A percentile compares a stretch with the other conserved stretches of the same genome.
Conservation (phyloP, 148 eudicot genomes). For the Silene uniflora region DNA sequence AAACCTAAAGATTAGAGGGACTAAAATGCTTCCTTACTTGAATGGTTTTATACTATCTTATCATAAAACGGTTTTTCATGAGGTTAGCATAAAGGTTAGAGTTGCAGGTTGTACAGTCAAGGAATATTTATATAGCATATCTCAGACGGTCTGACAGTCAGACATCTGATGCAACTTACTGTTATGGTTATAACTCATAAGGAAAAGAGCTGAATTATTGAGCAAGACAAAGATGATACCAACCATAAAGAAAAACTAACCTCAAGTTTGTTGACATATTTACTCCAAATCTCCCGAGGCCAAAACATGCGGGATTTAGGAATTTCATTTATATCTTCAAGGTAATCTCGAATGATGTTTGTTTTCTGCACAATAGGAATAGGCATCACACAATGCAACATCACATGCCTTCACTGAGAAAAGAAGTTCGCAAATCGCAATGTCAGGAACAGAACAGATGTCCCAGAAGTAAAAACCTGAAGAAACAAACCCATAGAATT, state of each 20-base stretch:
- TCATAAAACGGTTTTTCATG: neutral
- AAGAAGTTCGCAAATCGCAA: neutral
- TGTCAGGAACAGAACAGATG: slow-evolving; percentile 11
- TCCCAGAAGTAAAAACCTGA: slow-evolving; percentile 53
- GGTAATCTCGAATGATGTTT: slow-evolving; percentile 86
- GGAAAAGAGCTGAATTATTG: neutral
- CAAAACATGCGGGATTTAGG: slow-evolving; percentile 98
- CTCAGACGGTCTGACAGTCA: neutral
- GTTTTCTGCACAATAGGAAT: slow-evolving; percentile 63
- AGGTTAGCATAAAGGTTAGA: neutral
- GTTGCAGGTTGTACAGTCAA: neutral
- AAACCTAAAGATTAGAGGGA: neutral
- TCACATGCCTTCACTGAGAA: neutral
- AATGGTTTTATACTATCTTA: neutral
- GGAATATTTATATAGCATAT: neutral
- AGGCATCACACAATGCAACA: slow-evolving; percentile 17
- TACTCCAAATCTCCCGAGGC: slow-evolving; percentile 95
- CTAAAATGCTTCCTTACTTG: no score
- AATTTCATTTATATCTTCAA: slow-evolving; percentile 95
- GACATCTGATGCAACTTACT: neutral
- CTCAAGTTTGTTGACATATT: slow-evolving; percentile 91
- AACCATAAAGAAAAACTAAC: slow-evolving; percentile 32
- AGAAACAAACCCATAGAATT: slow-evolving; percentile 96
- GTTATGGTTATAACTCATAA: neutral
- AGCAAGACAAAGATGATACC: neutral